Evolutionary conservation across 192 early-diverging fungal species (phyloP), one percentile per base, ranked within the genome.

Genomic region (Coemansia sp.): DNA sequence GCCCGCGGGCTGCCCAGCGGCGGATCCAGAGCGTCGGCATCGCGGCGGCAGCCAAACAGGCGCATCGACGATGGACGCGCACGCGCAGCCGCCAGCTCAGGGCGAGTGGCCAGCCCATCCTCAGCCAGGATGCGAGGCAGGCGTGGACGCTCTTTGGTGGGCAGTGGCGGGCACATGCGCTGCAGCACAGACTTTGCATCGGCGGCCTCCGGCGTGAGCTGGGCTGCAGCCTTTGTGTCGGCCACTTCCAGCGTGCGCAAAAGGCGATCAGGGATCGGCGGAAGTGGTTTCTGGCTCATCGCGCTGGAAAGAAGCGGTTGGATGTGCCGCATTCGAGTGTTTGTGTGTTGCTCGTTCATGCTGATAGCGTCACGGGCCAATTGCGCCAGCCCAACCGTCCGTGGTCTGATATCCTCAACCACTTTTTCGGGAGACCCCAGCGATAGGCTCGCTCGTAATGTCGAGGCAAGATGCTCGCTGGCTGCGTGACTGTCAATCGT

Each of bases 261-360:
- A 8, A 80, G 31, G 38, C 77, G 72, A 38, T 80, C 77, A 12
- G 77, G 71, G 24, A 64, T 63, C 46, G 62, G 56, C 34, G 71
- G 71, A 40, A 68, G 48, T 23, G 64, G 53, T 57, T 73, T 79
- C 50, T 66, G 64, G 24, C 51, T n/a, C 20, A 38, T 28, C 0
- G 55, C n/a, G 26, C 26, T 48, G 5, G 66, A 18, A 20, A 37
- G 23, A 12, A 40, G 55, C 24, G 51, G 50, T 34, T 52, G 49
- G 23, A 53, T 63, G 18, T 56, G 67, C 47, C 53, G 37, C 11
- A 11, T 10, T 40, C 65, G 64, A 15, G 17, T 47, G 18, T 23
- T 26, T 15, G 64, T 9, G 26, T 56, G 48, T 40, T 48, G 62
- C 38, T 44, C 25, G 4, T 60, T 60, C 7, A 56, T 64, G 18